phyloP scores from a whole-genome alignment of 371 early-diverging fungal genomes.

The Modicella reniformis region DNA sequence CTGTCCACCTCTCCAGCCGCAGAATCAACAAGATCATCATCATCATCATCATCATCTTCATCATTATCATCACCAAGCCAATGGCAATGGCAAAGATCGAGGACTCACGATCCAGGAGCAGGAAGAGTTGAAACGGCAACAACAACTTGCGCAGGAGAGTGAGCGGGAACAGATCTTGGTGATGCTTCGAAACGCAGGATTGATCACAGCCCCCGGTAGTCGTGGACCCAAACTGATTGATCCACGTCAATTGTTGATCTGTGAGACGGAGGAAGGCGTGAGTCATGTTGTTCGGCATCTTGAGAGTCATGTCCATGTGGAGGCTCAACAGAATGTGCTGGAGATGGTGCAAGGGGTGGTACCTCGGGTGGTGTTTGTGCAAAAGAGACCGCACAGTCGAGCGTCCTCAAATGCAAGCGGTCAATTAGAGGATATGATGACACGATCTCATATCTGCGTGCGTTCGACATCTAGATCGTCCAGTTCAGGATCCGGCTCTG shows the following conservation, averaged over 20 bases:
- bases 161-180: slow-evolving; percentile 60
- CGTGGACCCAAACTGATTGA: slow-evolving; percentile 56
- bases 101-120: slow-evolving; percentile 39
- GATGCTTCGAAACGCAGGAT: slow-evolving; percentile 59
- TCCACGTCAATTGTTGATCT: slow-evolving; percentile 61
- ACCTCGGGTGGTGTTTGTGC: slow-evolving; percentile 47
- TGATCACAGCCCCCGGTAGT: slow-evolving; percentile 35
- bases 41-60: too few species aligned
- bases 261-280: slow-evolving; percentile 64
- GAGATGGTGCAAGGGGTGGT: slow-evolving; percentile 48
- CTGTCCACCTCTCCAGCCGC: slow-evolving; percentile 36
- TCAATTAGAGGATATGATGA: slow-evolving; percentile 27
- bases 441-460: slow-evolving; percentile 35
- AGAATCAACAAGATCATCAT: too few species aligned
- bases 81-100: slow-evolving; percentile 30
- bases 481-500: slow-evolving; percentile 14
- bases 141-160: slow-evolving; percentile 51
- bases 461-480: slow-evolving; percentile 41
- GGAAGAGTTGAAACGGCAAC: slow-evolving; percentile 32
- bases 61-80: too few species aligned
- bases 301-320: slow-evolving; percentile 58
- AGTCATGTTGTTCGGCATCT: slow-evolving; percentile 69
- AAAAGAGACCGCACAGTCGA: slow-evolving; percentile 41
- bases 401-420: slow-evolving; percentile 27
- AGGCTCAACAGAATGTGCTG: slow-evolving; percentile 45